These are phyloP conservation scores for Fistulinella staudtii DNA, from an alignment of 1,284 basidiomycete genomes.

Conservation along the genomic window DNA sequence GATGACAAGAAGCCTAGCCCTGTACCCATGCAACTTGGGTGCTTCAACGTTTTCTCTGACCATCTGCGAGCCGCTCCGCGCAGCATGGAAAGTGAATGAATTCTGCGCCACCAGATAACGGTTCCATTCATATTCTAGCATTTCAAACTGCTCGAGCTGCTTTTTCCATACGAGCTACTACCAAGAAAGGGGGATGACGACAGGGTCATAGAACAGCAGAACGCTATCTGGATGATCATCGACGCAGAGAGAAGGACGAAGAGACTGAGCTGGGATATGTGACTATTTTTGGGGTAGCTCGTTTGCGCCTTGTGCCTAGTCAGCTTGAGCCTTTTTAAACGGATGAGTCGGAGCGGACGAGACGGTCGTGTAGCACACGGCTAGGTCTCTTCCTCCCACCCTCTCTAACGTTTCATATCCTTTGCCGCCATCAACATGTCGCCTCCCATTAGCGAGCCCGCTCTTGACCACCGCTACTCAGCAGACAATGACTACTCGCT, in stretches of 20 bases:
- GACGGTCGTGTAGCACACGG: constrained; percentile 20
- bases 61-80: constrained; percentile 13
- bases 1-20: constrained; percentile 17
- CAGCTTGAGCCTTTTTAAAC: constrained; percentile 26
- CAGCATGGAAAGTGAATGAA: constrained; percentile 29
- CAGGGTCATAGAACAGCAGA: constrained; percentile 4
- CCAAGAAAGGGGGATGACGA: constrained; percentile 8
- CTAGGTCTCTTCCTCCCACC: too few species aligned
- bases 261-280: constrained; percentile 19
- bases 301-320: constrained; percentile 23
- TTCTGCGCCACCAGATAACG: constrained; percentile 31
- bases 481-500: constrained; percentile 23
- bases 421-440: constrained; percentile 27
- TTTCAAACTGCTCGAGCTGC: constrained; percentile 18
- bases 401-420: constrained; percentile 29
- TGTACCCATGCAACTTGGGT: constrained; percentile 27
- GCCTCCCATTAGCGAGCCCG: constrained; percentile 21
- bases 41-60: constrained; percentile 10
- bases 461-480: constrained; percentile 20
- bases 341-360: constrained; percentile 15
- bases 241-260: constrained; percentile 14
- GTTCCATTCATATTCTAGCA: constrained; percentile 15
- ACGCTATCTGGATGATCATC: constrained; percentile 17
- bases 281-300: constrained; percentile 32
- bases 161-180: constrained; percentile 6